These are phyloP conservation scores for Acacia crassicarpa DNA, from an alignment of 306 rosid genomes.

Conservation along the genomic window DNA sequence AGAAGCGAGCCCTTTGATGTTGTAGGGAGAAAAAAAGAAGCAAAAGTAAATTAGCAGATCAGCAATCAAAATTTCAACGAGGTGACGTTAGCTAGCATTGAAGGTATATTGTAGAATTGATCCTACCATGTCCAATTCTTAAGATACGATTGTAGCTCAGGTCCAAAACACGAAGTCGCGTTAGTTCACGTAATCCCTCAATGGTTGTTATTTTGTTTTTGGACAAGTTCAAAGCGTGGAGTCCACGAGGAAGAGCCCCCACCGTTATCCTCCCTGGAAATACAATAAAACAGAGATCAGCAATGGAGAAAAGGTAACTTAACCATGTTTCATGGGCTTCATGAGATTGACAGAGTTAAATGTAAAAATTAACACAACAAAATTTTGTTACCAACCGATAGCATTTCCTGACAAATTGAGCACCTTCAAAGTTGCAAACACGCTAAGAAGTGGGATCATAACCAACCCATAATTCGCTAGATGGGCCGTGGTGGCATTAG, in stretches of 20 bases:
- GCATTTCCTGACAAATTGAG: constrained; percentile 88
- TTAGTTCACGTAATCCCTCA: constrained; percentile 93
- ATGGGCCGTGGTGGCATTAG: constrained; percentile 71
- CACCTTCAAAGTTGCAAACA: constrained; percentile 74
- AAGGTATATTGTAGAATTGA: constrained; percentile 18
- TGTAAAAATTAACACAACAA: constrained; percentile 10
- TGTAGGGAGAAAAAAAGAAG: background rate
- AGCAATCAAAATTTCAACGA: constrained; percentile 25
- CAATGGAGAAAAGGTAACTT: constrained; percentile 9
- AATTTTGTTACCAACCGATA: constrained; percentile 55
- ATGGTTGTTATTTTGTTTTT: constrained; percentile 71
- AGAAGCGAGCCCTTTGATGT: constrained; percentile 76
- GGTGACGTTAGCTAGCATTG: background rate
- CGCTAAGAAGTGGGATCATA: constrained; percentile 87
- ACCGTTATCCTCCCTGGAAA: constrained; percentile 81
- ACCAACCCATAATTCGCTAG: constrained; percentile 83
- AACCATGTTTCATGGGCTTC: constrained; percentile 4
- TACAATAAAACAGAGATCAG: constrained; percentile 22
- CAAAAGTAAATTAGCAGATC: background rate
- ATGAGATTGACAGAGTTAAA: background rate
- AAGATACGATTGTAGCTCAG: constrained; percentile 84
- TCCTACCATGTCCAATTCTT: constrained; percentile 88
- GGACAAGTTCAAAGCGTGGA: constrained; percentile 82
- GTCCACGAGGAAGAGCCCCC: constrained; percentile 93
- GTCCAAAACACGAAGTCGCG: constrained; percentile 84